phyloP scores from a whole-genome alignment of 2,329 filamentous ascomycete species.

The Aspergillus texensis region DNA sequence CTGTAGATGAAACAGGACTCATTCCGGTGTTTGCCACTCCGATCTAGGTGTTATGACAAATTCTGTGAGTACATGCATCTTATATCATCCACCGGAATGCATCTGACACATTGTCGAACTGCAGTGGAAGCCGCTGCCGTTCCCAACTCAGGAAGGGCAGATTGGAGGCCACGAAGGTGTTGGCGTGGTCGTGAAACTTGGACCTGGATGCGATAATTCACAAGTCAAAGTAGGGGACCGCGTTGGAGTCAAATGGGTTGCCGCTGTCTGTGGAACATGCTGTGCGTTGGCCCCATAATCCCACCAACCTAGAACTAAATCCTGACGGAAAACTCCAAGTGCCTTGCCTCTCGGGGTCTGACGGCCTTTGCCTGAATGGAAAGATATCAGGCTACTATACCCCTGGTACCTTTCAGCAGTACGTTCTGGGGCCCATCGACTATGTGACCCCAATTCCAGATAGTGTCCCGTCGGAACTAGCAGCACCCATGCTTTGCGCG shows the following conservation, averaged over 20 bases:
- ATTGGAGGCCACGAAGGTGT: slow-evolving; percentile 72
- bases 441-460: slow-evolving; percentile 72
- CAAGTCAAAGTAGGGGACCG: slow-evolving; percentile 65
- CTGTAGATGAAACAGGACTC: slow-evolving; percentile 39
- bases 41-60: slow-evolving; percentile 61
- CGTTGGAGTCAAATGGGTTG: slow-evolving; percentile 71
- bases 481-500: slow-evolving; percentile 68
- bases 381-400: slow-evolving; percentile 67
- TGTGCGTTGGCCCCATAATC: not conserved
- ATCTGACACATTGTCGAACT: not conserved
- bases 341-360: slow-evolving; percentile 57
- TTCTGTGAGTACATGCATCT: slow-evolving; percentile 19
- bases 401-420: slow-evolving; percentile 72
- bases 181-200: slow-evolving; percentile 65
- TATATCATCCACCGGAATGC: not conserved
- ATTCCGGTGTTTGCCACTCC: slow-evolving; percentile 66
- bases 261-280: slow-evolving; percentile 58
- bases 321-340: slow-evolving; percentile 4
- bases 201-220: slow-evolving; percentile 57
- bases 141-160: slow-evolving; percentile 61
- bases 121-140: slow-evolving; percentile 59
- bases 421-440: slow-evolving; percentile 63
- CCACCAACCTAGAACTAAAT: not conserved
- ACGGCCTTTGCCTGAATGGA: slow-evolving; percentile 57
- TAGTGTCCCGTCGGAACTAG: slow-evolving; percentile 59